A percentile compares a stretch with the other conserved stretches of the same genome.
Evolutionary conservation across 208 protist species (phyloP).

Genomic region (Polymyxa betae): DNA sequence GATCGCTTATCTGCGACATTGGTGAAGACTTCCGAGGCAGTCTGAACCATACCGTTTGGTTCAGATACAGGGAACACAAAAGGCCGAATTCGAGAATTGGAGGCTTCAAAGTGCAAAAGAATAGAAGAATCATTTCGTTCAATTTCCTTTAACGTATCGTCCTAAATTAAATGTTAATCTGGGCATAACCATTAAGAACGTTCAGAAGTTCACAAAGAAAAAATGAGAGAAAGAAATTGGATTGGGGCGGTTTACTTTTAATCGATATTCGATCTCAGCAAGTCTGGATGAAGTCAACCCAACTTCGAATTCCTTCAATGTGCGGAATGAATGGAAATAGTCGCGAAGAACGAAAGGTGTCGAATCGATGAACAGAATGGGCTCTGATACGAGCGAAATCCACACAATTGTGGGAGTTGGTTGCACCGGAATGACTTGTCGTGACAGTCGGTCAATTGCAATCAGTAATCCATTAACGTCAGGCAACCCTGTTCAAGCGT

Average conservation of each 20-base stretch:
- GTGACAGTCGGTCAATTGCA: neutral
- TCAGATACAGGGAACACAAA: neutral
- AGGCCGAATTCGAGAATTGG: conserved; percentile 29
- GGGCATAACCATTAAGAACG: no score
- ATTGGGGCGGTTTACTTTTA: neutral
- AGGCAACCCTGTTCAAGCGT: neutral
- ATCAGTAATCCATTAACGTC: neutral
- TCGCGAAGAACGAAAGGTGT: conserved; percentile 36
- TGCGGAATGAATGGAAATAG: conserved; percentile 17
- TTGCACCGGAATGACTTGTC: neutral
- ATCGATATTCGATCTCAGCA: conserved; percentile 34
- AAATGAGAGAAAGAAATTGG: no score
- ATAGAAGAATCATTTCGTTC: neutral
- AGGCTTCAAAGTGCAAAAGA: conserved; percentile 28
- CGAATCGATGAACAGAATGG: neutral
- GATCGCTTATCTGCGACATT: neutral
- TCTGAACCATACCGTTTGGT: neutral
- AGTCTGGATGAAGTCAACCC: neutral
- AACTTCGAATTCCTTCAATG: conserved; percentile 44
- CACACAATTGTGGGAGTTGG: neutral
- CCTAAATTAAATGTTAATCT: neutral
- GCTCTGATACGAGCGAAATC: neutral
- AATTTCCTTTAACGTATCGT: neutral
- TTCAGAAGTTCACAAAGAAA: neutral
- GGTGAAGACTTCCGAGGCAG: neutral